A percentile compares a stretch with the other conserved stretches of the same genome.
Evolutionary conservation across 148 eudicot genomes (phyloP).

Genomic region (Spergularia bocconei): DNA sequence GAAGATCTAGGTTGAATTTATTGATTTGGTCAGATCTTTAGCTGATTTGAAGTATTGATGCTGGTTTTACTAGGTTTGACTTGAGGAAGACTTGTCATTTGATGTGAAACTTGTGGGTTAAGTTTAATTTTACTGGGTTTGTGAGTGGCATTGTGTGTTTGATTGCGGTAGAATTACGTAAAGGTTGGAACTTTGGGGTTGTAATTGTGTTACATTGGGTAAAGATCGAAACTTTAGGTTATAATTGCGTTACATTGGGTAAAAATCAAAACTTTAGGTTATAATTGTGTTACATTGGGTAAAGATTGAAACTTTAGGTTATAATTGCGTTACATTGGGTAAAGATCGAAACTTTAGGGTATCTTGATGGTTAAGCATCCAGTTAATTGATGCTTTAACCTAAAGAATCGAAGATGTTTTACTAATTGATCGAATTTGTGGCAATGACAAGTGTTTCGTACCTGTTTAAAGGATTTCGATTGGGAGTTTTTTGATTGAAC

Average conservation of each 20-base stretch:
- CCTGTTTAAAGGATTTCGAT: neutral
- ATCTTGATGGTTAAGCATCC: neutral
- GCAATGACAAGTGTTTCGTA: neutral
- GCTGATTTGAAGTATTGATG: neutral
- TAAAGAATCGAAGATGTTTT: neutral
- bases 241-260: neutral
- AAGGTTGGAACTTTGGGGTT: neutral
- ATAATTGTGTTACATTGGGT: too few species aligned
- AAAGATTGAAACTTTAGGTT: neutral
- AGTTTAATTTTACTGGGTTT: neutral
- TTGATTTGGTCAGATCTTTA: constrained; percentile 8
- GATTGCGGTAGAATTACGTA: neutral
- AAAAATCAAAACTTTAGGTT: constrained; percentile 1
- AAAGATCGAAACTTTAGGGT: constrained; percentile 2
- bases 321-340: neutral
- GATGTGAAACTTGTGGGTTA: neutral
- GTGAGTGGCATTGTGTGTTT: neutral
- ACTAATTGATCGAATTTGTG: neutral
- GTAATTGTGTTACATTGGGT: neutral
- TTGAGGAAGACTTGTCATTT: neutral
- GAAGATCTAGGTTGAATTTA: constrained; percentile 21
- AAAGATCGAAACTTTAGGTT: constrained; percentile 3
- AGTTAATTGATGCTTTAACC: too few species aligned
- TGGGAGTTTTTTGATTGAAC: neutral
- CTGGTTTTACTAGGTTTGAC: neutral